Percentiles rank a stretch among this genome's conserved stretches.
Conservation (phyloP, 805 yeast genomes). For the Millerozyma miso region DNA sequence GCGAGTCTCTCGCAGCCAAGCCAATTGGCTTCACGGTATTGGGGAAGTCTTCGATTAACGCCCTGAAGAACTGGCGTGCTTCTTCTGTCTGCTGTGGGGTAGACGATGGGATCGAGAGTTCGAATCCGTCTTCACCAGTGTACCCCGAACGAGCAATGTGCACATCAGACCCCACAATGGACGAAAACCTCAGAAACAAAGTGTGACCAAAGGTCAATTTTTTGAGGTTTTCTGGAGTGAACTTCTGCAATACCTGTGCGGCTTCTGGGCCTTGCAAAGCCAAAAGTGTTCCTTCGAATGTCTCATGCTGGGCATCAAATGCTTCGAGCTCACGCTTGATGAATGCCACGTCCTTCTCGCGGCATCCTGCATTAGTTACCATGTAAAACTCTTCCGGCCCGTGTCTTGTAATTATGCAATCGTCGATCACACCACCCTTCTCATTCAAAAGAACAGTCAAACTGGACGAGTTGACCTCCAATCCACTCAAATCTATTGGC, state of each 20-base stretch:
- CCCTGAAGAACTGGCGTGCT: conserved; percentile 59
- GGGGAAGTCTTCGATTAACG: conserved; percentile 49
- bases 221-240: conserved; percentile 55
- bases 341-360: conserved; percentile 72
- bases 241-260: conserved; percentile 57
- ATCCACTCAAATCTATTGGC: conserved; percentile 73
- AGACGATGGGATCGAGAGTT: conserved; percentile 65
- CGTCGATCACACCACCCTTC: conserved; percentile 82
- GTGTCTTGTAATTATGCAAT: conserved; percentile 87
- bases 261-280: conserved; percentile 95
- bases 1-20: conserved; percentile 95
- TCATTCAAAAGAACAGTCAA: conserved; percentile 72
- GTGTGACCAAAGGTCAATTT: conserved; percentile 73
- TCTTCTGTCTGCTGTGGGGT: conserved; percentile 33
- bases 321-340: conserved; percentile 47
- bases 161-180: conserved; percentile 41
- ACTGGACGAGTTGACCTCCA: conserved; percentile 60
- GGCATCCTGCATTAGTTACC: conserved; percentile 95
- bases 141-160: conserved; percentile 95
- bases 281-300: conserved; percentile 68
- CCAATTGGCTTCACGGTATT: conserved; percentile 80
- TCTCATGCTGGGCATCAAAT: conserved; percentile 36
- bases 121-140: conserved; percentile 99
- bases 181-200: conserved; percentile 41
- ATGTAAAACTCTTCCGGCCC: conserved; percentile 72